These are phyloP conservation scores for Lecanosticta acicola DNA, from an alignment of 2,329 filamentous ascomycete genomes.

Conservation along the genomic window DNA sequence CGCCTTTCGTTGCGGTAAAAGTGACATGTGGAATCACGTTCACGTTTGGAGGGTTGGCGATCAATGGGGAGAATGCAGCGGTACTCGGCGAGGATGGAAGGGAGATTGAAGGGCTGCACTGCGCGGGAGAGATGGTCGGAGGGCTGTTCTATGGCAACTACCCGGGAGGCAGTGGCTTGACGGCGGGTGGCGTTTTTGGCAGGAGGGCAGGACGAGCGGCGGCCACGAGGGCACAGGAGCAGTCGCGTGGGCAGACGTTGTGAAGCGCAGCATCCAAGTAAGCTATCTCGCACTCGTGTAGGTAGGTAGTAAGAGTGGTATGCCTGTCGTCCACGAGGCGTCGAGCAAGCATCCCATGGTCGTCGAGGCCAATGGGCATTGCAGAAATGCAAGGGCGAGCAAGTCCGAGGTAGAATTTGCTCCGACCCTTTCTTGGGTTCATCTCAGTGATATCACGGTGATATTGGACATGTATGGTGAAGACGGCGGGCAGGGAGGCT, in stretches of 20 bases:
- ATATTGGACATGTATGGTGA: too few relatives aligned
- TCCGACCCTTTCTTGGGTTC: too few relatives aligned
- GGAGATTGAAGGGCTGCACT: constrained; percentile 53
- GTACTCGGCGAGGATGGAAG: constrained; percentile 45
- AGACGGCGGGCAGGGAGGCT: too few relatives aligned
- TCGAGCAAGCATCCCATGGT: background rate
- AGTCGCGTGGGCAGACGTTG: background rate
- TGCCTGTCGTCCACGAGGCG: constrained; percentile 11
- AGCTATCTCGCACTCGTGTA: too few relatives aligned
- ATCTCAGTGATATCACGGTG: too few relatives aligned
- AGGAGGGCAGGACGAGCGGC: constrained; percentile 38
- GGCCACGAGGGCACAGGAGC: constrained; percentile 15
- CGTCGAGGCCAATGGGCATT: background rate
- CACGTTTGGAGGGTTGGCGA: constrained; percentile 59
- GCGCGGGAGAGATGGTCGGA: constrained; percentile 61
- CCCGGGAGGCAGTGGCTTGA: constrained; percentile 58
- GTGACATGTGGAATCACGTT: constrained; percentile 63
- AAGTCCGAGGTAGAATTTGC: too few relatives aligned
- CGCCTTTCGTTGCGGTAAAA: constrained; percentile 58
- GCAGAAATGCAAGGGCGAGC: too few relatives aligned
- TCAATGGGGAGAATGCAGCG: constrained; percentile 50
- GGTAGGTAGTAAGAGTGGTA: too few relatives aligned
- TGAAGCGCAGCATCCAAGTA: too few relatives aligned
- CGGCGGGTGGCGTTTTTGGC: constrained; percentile 53
- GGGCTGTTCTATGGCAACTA: constrained; percentile 60